phyloP scores from a whole-genome alignment of 2,329 filamentous ascomycete species.

The Fusarium sterilihyphosum region DNA sequence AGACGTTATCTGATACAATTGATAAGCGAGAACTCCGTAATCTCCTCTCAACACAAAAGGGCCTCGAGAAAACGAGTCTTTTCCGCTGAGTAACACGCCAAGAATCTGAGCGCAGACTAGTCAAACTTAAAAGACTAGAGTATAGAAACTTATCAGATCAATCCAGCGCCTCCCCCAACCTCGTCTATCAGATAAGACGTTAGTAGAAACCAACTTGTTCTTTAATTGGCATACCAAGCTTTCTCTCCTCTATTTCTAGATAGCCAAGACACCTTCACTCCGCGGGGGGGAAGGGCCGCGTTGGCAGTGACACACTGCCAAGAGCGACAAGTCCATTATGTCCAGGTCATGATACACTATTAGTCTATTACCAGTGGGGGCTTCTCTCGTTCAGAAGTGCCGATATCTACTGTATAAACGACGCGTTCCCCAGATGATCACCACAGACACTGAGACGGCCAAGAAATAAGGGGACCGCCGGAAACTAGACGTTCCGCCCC shows the following conservation, averaged over 20 bases:
- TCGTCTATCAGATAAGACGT: neutral
- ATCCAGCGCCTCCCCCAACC: neutral
- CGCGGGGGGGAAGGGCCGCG: neutral
- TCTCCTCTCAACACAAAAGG: neutral
- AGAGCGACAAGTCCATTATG: neutral
- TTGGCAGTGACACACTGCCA: neutral
- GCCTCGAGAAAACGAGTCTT: neutral
- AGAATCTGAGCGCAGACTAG: neutral
- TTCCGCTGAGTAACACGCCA: neutral
- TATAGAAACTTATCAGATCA: neutral
- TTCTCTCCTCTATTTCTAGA: neutral
- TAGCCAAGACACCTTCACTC: neutral
- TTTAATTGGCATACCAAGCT: neutral
- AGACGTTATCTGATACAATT: neutral
- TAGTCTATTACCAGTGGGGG: neutral
- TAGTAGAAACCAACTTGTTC: neutral
- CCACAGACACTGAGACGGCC: neutral
- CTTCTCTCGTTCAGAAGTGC: neutral
- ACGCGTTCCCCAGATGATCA: slow-evolving; percentile 1
- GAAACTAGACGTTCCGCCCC: neutral
- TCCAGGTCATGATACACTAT: neutral
- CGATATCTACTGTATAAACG: neutral
- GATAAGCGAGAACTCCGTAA: neutral
- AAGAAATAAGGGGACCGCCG: neutral
- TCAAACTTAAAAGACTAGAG: neutral